These are phyloP conservation scores for Vaccinium myrtillus DNA, from an alignment of 148 eudicot genomes.

Conservation along the genomic window DNA sequence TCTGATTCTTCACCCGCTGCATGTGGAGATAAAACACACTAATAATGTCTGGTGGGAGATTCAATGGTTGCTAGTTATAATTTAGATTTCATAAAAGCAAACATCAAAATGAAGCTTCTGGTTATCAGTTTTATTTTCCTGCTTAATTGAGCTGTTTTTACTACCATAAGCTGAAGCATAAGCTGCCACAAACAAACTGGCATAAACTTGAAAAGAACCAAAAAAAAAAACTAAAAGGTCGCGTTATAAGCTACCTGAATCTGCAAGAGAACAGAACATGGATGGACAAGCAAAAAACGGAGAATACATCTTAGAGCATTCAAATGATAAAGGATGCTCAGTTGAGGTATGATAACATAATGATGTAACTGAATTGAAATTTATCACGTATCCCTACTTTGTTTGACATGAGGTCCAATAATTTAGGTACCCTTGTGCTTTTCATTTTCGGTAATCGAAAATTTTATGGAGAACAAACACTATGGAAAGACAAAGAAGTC, in stretches of 20 bases:
- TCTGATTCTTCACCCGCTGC: neutral
- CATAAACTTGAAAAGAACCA: neutral
- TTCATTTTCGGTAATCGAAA: neutral
- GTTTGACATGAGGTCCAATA: neutral
- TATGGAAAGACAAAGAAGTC: neutral
- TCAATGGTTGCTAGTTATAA: neutral
- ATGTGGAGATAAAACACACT: neutral
- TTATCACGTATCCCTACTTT: neutral
- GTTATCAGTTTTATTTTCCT: neutral
- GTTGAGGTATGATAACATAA: no score
- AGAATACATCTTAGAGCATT: no score
- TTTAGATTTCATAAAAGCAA: neutral
- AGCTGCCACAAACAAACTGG: neutral
- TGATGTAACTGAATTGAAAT: neutral
- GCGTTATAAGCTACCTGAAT: neutral
- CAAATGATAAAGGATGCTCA: no score
- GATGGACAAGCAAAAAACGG: no score
- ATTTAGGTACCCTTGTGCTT: neutral
- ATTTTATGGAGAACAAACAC: neutral
- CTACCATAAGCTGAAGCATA: neutral
- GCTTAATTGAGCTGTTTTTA: neutral
- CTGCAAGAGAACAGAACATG: neutral
- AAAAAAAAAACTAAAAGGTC: neutral
- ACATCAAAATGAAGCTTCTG: neutral
- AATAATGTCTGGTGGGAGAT: neutral